Percentiles rank a stretch among this genome's conserved stretches.
phyloP scores from a whole-genome alignment of 2,329 filamentous ascomycete genomes.

The Exophiala dermatitidis region DNA sequence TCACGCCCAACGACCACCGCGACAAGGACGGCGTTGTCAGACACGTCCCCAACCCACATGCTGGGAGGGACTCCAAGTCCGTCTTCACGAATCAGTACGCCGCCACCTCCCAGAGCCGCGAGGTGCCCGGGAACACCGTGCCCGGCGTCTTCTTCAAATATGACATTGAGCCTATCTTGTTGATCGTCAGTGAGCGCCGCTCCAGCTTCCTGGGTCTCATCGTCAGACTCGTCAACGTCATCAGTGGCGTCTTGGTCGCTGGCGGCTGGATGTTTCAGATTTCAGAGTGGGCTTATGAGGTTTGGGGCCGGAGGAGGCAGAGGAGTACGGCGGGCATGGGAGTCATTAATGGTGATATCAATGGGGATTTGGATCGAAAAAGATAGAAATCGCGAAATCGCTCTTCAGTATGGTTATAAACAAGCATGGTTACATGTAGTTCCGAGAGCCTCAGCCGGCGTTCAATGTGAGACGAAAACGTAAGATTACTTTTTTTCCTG shows the following conservation, averaged over 20 bases:
- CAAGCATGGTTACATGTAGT: too few relatives aligned
- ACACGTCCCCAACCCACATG: slow-evolving; percentile 19
- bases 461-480: too few relatives aligned
- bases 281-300: slow-evolving; percentile 61
- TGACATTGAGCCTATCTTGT: slow-evolving; percentile 90
- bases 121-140: slow-evolving; percentile 61
- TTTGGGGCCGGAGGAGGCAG: slow-evolving; percentile 39
- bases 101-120: slow-evolving; percentile 77
- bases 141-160: slow-evolving; percentile 98
- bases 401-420: too few relatives aligned
- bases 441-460: too few relatives aligned
- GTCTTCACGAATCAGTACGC: slow-evolving; percentile 97
- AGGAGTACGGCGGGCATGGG: slow-evolving; percentile 29
- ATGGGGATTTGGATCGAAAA: slow-evolving; percentile 51
- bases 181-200: slow-evolving; percentile 76
- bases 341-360: slow-evolving; percentile 13
- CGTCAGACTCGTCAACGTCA: slow-evolving; percentile 80
- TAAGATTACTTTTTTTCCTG: too few relatives aligned
- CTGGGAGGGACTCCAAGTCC: slow-evolving; percentile 43
- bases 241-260: slow-evolving; percentile 83
- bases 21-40: slow-evolving; percentile 29
- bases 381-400: neutral
- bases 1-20: slow-evolving; percentile 29
- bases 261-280: slow-evolving; percentile 90
- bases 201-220: slow-evolving; percentile 66